Evolutionary conservation across 2,329 filamentous ascomycete genomes (phyloP).

Genomic region (Albophoma yamanashiensis): DNA sequence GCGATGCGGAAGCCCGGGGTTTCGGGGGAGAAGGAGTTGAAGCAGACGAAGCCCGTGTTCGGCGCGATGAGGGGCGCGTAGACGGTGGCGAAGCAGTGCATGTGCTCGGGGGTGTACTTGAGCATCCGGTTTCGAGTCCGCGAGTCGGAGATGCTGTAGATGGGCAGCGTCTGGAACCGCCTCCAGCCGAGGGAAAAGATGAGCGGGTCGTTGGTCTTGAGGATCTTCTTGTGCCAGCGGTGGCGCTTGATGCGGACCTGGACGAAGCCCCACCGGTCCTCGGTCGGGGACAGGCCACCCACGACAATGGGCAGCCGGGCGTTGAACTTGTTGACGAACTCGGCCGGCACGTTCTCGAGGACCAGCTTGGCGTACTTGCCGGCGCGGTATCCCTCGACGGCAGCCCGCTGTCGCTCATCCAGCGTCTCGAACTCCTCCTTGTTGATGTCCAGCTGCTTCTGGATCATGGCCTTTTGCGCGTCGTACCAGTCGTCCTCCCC

Average conservation of each 20-base stretch:
- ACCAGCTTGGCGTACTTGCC: slow-evolving; percentile 91
- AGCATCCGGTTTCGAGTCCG: slow-evolving; percentile 93
- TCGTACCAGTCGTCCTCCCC: slow-evolving; percentile 99
- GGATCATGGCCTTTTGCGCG: slow-evolving; percentile 83
- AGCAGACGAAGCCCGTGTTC: slow-evolving; percentile 90
- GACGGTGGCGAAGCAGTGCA: slow-evolving; percentile 96
- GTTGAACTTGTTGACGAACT: slow-evolving; percentile 78
- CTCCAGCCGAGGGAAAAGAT: slow-evolving; percentile 97
- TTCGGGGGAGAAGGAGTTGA: slow-evolving; percentile 76
- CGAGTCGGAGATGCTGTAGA: slow-evolving; percentile 93
- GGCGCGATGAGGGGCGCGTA: slow-evolving; percentile 92
- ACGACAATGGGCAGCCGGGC: slow-evolving; percentile 75
- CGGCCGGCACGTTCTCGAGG: slow-evolving; percentile 77
- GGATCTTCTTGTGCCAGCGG: slow-evolving; percentile 97
- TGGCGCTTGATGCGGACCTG: slow-evolving; percentile 96
- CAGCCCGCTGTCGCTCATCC: slow-evolving; percentile 70
- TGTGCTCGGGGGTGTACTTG: slow-evolving; percentile 98
- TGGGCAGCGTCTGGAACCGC: slow-evolving; percentile 81
- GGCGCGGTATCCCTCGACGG: slow-evolving; percentile 83
- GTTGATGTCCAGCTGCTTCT: slow-evolving; percentile 96
- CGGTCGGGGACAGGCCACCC: slow-evolving; percentile 84
- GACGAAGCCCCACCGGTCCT: slow-evolving; percentile 91
- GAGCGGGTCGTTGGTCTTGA: slow-evolving; percentile 95
- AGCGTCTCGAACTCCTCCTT: slow-evolving; percentile 82
- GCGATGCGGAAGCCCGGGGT: slow-evolving; percentile 89